Percentiles rank a stretch among this genome's conserved stretches.
These are phyloP conservation scores for Triticum monococcum DNA, from an alignment of 176 grass and related monocot species.

Conservation along the genomic window DNA sequence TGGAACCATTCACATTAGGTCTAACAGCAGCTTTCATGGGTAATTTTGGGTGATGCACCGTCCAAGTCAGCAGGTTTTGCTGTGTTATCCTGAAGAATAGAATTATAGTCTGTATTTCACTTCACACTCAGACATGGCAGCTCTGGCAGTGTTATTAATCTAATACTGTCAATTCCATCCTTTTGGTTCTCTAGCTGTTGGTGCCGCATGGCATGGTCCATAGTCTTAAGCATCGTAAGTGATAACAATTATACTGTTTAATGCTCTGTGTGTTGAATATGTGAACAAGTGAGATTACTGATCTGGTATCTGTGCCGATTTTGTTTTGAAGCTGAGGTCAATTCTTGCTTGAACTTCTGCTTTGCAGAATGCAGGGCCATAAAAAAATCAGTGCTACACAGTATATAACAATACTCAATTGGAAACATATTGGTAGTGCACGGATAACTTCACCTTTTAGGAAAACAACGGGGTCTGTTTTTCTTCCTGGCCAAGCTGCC, in stretches of 20 bases:
- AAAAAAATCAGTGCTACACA: background rate
- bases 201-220: background rate
- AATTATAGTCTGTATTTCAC: background rate
- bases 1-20: background rate
- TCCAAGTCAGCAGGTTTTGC: too few species aligned
- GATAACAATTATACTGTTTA: background rate
- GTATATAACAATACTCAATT: background rate
- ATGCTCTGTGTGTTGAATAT: background rate
- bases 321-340: background rate
- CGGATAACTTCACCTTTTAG: background rate
- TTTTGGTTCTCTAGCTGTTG: conserved; percentile 24
- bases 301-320: background rate
- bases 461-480: background rate
- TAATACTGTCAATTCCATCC: background rate
- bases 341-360: background rate
- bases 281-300: background rate
- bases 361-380: background rate
- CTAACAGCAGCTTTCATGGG: background rate
- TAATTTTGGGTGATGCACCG: too few species aligned
- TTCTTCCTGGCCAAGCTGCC: background rate
- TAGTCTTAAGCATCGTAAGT: background rate
- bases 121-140: background rate
- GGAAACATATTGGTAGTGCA: background rate
- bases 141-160: conserved; percentile 8
- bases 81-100: background rate